These are phyloP conservation scores for Apiosordaria backusii DNA, from an alignment of 495 filamentous ascomycete genomes.

Conservation along the genomic window DNA sequence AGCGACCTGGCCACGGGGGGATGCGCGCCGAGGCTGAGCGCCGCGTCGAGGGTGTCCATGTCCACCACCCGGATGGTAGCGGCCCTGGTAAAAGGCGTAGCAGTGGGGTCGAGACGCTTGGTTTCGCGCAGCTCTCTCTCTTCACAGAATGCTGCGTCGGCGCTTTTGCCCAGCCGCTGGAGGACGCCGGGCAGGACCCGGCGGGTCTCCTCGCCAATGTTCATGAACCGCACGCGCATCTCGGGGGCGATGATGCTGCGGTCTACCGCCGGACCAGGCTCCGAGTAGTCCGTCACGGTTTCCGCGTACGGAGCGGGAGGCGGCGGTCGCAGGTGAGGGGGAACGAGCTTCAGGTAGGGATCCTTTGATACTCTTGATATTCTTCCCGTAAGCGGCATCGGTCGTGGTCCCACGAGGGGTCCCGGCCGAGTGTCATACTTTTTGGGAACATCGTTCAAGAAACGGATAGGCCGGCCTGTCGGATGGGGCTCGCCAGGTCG, in stretches of 20 bases:
- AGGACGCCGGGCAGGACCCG: background rate
- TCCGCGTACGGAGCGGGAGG: background rate
- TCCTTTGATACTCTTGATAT: too few species aligned
- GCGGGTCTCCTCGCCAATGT: background rate
- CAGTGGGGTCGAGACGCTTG: background rate
- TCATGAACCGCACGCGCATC: background rate
- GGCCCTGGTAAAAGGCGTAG: background rate
- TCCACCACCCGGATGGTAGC: background rate
- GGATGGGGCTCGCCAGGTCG: too few species aligned
- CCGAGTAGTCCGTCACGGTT: background rate
- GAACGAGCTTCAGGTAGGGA: background rate
- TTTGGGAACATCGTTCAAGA: too few species aligned
- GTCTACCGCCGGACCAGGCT: background rate
- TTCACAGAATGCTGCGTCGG: background rate
- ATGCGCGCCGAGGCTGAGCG: background rate
- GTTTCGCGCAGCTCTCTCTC: background rate
- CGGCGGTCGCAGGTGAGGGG: too few species aligned
- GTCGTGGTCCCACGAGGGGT: too few species aligned
- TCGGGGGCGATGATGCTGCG: background rate
- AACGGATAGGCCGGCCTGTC: too few species aligned
- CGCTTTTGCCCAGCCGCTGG: background rate
- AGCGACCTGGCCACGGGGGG: background rate
- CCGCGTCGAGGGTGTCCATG: background rate
- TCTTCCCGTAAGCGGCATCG: too few species aligned
- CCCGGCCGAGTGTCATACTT: too few species aligned